Conservation (phyloP, 1,284 basidiomycete genomes). For the Trichosporon ovoides region DNA sequence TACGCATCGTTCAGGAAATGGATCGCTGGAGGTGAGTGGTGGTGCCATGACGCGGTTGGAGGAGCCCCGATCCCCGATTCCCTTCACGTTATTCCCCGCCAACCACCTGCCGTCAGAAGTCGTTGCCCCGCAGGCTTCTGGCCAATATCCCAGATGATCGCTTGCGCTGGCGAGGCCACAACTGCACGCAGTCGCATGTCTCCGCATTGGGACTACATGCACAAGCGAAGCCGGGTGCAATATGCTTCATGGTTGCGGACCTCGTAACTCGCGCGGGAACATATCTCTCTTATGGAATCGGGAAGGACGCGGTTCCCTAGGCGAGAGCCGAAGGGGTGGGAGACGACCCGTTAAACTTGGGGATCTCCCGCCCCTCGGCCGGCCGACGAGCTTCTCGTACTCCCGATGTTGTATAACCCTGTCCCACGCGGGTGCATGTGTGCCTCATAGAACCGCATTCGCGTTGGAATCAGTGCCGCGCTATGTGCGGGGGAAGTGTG, state of each 20-base stretch:
- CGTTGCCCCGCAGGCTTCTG: too few species aligned
- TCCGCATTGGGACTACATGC: too few species aligned
- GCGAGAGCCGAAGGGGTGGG: background rate
- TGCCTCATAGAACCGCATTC: background rate
- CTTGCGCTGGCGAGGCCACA: too few species aligned
- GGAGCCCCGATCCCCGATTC: background rate
- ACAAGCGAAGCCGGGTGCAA: background rate
- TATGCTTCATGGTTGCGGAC: background rate
- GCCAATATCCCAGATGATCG: too few species aligned
- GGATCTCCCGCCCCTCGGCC: background rate
- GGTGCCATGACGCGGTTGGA: background rate
- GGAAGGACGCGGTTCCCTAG: background rate
- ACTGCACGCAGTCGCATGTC: too few species aligned
- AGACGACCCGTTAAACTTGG: background rate
- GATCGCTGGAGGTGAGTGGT: conserved; percentile 46
- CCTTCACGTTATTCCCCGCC: background rate
- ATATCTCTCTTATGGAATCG: background rate
- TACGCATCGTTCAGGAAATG: conserved; percentile 55
- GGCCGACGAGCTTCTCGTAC: background rate
- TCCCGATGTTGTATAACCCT: background rate
- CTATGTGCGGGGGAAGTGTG: background rate
- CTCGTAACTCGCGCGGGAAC: conserved; percentile 3
- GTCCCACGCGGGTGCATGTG: background rate
- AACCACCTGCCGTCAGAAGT: background rate
- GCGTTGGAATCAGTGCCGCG: background rate